Percentiles rank a stretch among this genome's conserved stretches.
Conservation (phyloP, 2,329 filamentous ascomycete genomes). For the Geosmithia flava region DNA sequence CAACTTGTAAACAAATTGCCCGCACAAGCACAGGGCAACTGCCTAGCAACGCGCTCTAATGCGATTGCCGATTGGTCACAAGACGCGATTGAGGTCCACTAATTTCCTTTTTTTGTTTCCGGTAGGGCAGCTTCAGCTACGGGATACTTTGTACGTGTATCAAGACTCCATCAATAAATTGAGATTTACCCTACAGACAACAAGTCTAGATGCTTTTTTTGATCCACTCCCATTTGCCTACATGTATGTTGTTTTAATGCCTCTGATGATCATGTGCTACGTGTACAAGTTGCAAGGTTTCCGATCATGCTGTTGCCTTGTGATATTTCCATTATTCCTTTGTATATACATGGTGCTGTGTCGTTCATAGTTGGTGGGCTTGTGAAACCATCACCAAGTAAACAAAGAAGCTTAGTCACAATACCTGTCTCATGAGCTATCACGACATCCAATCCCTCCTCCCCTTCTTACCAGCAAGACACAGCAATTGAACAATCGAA, state of each 20-base stretch:
- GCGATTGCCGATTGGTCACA: background rate
- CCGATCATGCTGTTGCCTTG: no score
- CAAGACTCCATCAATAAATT: no score
- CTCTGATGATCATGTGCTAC: background rate
- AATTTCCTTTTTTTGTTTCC: background rate
- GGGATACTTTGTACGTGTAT: background rate
- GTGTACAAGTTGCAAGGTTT: no score
- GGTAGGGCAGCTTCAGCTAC: background rate
- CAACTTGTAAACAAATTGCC: conserved; percentile 1
- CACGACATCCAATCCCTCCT: no score
- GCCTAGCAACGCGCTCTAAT: conserved; percentile 1
- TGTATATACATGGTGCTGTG: no score
- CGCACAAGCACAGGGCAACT: background rate
- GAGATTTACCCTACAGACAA: background rate
- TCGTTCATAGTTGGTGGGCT: no score
- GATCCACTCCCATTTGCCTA: background rate
- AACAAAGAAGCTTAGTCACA: background rate
- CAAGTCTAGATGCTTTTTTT: background rate
- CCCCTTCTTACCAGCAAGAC: no score
- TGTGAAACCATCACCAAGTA: background rate
- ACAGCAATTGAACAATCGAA: no score
- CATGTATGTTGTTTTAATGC: background rate
- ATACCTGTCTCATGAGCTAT: background rate
- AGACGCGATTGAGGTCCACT: background rate
- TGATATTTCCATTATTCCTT: no score